These are phyloP conservation scores for Lipomyces starkeyi DNA, from an alignment of 805 yeast genomes.

Conservation along the genomic window DNA sequence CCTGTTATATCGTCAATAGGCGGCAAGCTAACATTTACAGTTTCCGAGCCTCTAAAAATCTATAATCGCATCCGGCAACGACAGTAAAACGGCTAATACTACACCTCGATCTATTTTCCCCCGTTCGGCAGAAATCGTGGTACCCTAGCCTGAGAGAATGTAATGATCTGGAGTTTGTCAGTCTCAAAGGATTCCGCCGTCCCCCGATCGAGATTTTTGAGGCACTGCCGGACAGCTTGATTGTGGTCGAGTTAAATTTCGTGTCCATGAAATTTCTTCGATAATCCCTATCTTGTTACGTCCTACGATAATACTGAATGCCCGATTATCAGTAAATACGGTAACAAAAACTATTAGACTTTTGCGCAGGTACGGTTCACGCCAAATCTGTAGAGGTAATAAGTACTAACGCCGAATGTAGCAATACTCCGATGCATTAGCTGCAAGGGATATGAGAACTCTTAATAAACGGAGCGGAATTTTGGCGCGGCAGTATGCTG, in stretches of 20 bases:
- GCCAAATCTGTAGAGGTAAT: background rate
- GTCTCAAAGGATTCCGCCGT: slow-evolving; percentile 33
- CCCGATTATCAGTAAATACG: slow-evolving; percentile 22
- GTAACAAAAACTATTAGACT: slow-evolving; percentile 19
- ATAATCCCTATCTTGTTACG: background rate
- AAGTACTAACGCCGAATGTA: background rate
- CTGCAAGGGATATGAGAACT: background rate
- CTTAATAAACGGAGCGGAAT: no score
- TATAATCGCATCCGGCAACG: slow-evolving; percentile 29
- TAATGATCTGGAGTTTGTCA: slow-evolving; percentile 16
- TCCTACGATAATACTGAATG: slow-evolving; percentile 4
- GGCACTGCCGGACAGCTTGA: slow-evolving; percentile 20
- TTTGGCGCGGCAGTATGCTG: background rate
- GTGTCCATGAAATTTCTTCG: slow-evolving; percentile 14
- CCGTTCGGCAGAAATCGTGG: slow-evolving; percentile 35
- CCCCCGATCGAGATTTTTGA: slow-evolving; percentile 33
- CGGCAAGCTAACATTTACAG: slow-evolving; percentile 5
- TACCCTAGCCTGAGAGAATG: slow-evolving; percentile 29
- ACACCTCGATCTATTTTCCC: slow-evolving; percentile 27
- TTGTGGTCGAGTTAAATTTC: slow-evolving; percentile 28
- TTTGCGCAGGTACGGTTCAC: slow-evolving; percentile 16
- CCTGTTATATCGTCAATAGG: no score
- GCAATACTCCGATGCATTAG: background rate
- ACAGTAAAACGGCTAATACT: slow-evolving; percentile 15
- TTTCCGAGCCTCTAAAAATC: slow-evolving; percentile 34